Base-by-base conservation (phyloP, 2,329 filamentous ascomycete genomes). In the Ceratocystis destructans region DNA sequence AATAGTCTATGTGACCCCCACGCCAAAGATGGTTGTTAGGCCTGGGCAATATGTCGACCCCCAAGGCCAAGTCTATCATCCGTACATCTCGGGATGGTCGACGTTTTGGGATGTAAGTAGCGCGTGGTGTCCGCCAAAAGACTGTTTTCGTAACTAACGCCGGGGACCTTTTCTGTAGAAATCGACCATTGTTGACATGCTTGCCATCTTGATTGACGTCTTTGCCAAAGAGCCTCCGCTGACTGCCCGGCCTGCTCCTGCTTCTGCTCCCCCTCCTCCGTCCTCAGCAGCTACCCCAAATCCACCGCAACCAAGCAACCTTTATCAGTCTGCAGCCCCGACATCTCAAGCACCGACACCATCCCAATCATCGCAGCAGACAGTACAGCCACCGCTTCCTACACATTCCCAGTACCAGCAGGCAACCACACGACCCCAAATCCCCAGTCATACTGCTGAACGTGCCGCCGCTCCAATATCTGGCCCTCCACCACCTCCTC, bases 171-270 rank as follows among this genome's bases (percentile, higher is more conserved):
- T 5, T 63, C 20, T 15, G 25, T 37, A 87, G 90, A 93, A 90
- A 79, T 95, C 90, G 0, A 92, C 86, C 41, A 78, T 96, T 2
- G 78, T 88, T 53, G 91, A 96, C 73, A 90, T 97, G 67, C 77
- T 97, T 1, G 85, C 84, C 17, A 88, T 96, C 33, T 77, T 99
- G 2, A 83, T 88, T 70, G 90, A 94, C 65, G 81, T 97, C 25
- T 99, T 99, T 73, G 87, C 91, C 46, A 96, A 95, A 76, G 94
- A 99, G 72, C 94, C 94, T 7, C 94, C 94, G 0, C 89, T 97
- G 3, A 85, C 94, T 68, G 85, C 91, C 44, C 65, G 68, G 44
- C 77, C 72, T 33, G 77, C 79, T 46, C 59, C 20, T 44, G 12
- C 25, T 5, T 46, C 41, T 20, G 44, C n/a, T 22, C 63, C 45